These are phyloP conservation scores for Floccularia luteovirens DNA, from an alignment of 768 basidiomycete species.

Conservation along the genomic window DNA sequence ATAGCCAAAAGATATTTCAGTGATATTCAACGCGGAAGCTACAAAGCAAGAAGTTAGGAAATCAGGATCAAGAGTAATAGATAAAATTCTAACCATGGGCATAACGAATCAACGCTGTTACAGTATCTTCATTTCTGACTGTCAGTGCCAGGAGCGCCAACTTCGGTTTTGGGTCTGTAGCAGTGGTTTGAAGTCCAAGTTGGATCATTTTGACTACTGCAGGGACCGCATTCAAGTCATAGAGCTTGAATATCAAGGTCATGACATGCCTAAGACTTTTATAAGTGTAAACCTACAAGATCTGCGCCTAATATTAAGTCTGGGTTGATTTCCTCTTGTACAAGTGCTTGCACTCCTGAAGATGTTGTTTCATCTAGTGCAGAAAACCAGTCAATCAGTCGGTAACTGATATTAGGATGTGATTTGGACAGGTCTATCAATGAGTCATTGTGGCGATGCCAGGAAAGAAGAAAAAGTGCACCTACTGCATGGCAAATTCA, in stretches of 20 bases:
- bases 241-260: slow-evolving; percentile 37
- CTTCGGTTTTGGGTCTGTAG: slow-evolving; percentile 6
- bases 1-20: slow-evolving; percentile 1
- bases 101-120: slow-evolving; percentile 32
- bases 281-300: slow-evolving; percentile 25
- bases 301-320: slow-evolving; percentile 71
- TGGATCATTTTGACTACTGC: slow-evolving; percentile 43
- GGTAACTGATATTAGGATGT: slow-evolving; percentile 36
- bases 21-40: background rate
- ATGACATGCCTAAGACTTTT: background rate
- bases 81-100: slow-evolving; percentile 18
- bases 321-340: slow-evolving; percentile 35
- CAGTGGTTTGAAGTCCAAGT: slow-evolving; percentile 29
- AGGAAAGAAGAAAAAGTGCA: slow-evolving; percentile 17
- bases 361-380: slow-evolving; percentile 29
- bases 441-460: background rate
- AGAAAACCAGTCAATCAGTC: slow-evolving; percentile 60
- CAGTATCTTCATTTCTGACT: slow-evolving; percentile 48
- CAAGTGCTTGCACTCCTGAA: slow-evolving; percentile 16
- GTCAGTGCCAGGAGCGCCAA: slow-evolving; percentile 44
- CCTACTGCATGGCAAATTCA: slow-evolving; percentile 64
- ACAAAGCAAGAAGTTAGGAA: background rate
- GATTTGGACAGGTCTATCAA: slow-evolving; percentile 46
- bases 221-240: slow-evolving; percentile 55
- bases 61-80: background rate